phyloP scores from a whole-genome alignment of 495 filamentous ascomycete species.

The Chlorociboria aeruginascens region DNA sequence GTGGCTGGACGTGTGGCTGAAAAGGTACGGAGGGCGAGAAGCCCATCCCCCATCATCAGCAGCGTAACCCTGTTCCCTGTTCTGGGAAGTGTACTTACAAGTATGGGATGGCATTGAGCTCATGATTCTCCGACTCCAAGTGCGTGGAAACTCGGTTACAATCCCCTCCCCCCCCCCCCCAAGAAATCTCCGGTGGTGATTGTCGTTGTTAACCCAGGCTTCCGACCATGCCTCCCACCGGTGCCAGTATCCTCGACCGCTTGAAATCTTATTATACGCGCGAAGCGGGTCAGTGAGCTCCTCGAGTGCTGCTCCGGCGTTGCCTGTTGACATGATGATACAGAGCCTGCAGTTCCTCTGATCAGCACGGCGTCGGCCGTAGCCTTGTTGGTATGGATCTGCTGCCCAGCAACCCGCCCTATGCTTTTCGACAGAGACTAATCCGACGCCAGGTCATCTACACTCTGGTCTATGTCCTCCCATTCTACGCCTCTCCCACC shows the following conservation, averaged over 20 bases:
- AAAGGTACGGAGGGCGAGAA: no score
- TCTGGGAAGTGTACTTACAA: no score
- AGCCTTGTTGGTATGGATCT: conserved; percentile 8
- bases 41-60: no score
- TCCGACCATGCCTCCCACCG: conserved; percentile 27
- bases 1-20: no score
- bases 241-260: conserved; percentile 18
- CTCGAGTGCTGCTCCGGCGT: background rate
- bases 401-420: background rate
- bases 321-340: background rate
- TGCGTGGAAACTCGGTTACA: no score
- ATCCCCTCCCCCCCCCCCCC: no score
- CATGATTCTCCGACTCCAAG: no score
- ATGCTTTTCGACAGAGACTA: background rate
- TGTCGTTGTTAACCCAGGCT: no score
- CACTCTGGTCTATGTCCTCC: conserved; percentile 76
- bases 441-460: conserved; percentile 44
- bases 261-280: conserved; percentile 23
- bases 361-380: conserved; percentile 12
- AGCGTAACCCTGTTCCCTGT: no score
- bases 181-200: no score
- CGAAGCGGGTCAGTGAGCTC: conserved; percentile 25
- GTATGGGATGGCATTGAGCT: no score
- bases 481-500: conserved; percentile 72
- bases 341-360: conserved; percentile 11